Conservation (phyloP, 2,329 filamentous ascomycete genomes). For the Rhynchosporium secalis region DNA sequence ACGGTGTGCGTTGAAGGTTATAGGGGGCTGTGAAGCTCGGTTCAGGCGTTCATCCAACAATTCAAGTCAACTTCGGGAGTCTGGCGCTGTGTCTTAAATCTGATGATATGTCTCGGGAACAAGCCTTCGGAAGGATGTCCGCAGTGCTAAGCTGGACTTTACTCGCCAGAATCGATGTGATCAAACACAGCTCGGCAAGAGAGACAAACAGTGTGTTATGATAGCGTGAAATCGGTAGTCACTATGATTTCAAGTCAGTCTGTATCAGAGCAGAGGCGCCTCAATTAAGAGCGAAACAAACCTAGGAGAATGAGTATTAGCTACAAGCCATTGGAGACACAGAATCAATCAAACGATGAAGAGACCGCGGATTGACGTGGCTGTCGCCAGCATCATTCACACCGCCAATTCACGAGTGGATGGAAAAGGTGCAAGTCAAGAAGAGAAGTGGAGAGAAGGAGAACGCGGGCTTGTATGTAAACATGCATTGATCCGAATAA, state of each 20-base stretch:
- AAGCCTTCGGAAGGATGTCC: slow-evolving; percentile 27
- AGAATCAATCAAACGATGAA: neutral
- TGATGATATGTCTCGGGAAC: slow-evolving; percentile 36
- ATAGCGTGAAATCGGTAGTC: slow-evolving; percentile 16
- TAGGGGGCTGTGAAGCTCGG: slow-evolving; percentile 35
- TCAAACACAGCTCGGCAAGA: slow-evolving; percentile 18
- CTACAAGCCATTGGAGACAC: neutral
- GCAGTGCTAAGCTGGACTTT: slow-evolving; percentile 19
- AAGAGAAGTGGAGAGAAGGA: slow-evolving; percentile 15
- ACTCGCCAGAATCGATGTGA: slow-evolving; percentile 20
- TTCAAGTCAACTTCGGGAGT: slow-evolving; percentile 31
- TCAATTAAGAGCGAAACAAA: slow-evolving; percentile 2
- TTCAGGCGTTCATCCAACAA: slow-evolving; percentile 38
- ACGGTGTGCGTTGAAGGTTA: slow-evolving; percentile 27
- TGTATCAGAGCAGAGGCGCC: neutral
- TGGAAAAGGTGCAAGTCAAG: slow-evolving; percentile 19
- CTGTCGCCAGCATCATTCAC: slow-evolving; percentile 13
- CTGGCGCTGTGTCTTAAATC: slow-evolving; percentile 28
- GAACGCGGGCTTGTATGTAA: slow-evolving; percentile 27
- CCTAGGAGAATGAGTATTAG: slow-evolving; percentile 13
- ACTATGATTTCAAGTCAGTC: neutral
- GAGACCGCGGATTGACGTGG: slow-evolving; percentile 2
- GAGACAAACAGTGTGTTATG: slow-evolving; percentile 3
- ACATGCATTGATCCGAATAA: slow-evolving; percentile 34
- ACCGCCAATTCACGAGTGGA: slow-evolving; percentile 34